phyloP scores from a whole-genome alignment of 2,329 filamentous ascomycete species.

The Orbilia javanica region DNA sequence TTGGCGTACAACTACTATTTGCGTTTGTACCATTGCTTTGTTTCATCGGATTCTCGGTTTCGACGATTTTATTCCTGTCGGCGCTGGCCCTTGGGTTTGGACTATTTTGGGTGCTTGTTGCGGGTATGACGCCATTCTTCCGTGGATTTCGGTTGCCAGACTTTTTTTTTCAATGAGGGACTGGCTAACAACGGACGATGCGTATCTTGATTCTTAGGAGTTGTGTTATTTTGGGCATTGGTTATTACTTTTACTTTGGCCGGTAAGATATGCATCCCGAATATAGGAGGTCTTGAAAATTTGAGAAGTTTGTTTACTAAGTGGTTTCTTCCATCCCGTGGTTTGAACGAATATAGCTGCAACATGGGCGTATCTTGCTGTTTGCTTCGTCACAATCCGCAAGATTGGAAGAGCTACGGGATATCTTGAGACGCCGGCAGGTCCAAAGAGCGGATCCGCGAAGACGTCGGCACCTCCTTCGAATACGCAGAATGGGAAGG shows the following conservation, averaged over 20 bases:
- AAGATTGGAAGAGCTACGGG: constrained; percentile 34
- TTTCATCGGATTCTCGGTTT: constrained; percentile 42
- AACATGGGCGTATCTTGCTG: constrained; percentile 42
- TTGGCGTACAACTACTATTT: constrained; percentile 37
- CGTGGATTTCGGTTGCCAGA: not conserved
- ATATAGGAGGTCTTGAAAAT: too few species aligned
- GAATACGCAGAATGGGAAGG: not conserved
- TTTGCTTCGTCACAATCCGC: constrained; percentile 25
- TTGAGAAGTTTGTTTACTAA: too few species aligned
- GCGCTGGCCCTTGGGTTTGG: constrained; percentile 30
- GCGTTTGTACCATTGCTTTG: constrained; percentile 37
- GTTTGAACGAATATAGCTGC: constrained; percentile 10
- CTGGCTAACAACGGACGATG: not conserved
- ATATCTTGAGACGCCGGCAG: constrained; percentile 32
- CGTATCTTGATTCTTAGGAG: not conserved
- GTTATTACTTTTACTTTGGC: constrained; percentile 46
- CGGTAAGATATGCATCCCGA: constrained; percentile 34
- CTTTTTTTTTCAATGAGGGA: not conserved
- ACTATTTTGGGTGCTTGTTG: constrained; percentile 44
- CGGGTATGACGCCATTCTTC: constrained; percentile 45
- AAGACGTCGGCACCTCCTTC: not conserved
- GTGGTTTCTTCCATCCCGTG: not conserved
- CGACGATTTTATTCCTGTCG: constrained; percentile 20
- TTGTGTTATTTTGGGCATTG: constrained; percentile 48
- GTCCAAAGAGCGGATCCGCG: not conserved